Evolutionary conservation across 176 grass and related monocot genomes (phyloP), one percentile per base, ranked within the genome.

Genomic region (Triticum monococcum): DNA sequence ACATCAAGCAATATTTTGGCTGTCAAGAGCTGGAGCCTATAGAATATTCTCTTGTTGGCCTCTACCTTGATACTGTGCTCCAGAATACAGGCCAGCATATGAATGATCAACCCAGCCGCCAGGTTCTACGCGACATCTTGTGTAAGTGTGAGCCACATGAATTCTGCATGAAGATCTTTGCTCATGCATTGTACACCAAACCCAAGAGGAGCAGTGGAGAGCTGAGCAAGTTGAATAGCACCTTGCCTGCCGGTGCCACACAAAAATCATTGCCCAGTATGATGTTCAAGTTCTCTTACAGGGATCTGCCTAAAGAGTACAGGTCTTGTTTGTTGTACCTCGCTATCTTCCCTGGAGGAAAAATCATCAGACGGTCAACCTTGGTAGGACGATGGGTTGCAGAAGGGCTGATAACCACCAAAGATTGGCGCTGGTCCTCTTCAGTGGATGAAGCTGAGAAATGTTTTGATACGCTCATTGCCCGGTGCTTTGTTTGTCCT

Each of bases 301-400:
- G 9, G 4, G 25, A 48, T 24, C 64, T 85, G 1, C 46, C 45
- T 35, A 67, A 9, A 32, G 18, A 32, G 1, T 28, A 64, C 38
- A 33, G 41, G 70, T 11, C 17, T 13, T 85, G 83, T 41, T 77
- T 61, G 12, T 23, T 71, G 26, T 68, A 85, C 62, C 83, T 75
- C 0, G 61, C 61, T 13, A 67, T 85, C 83, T 85, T 85, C 13
- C 41, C 61, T 57, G 20, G 0, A 8, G 7, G 2, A 3, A 4
- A 10, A 1, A 40, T 1, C 0, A 69, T 85, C 83, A 85, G 22
- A 8, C 8, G 41, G 9, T 78, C 83, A 28, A 87, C 68, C 7
- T 14, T 87, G 12, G 12, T 77, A 5, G 60, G 7, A 12, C 3
- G 70, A 11, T 84, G 82, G 80, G 63, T 78, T 20, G 5, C 10